Percentiles rank a stretch among this genome's conserved stretches.
Evolutionary conservation across 75 land plant species (phyloP).

Genomic region (Chamaecyparis obtusa): DNA sequence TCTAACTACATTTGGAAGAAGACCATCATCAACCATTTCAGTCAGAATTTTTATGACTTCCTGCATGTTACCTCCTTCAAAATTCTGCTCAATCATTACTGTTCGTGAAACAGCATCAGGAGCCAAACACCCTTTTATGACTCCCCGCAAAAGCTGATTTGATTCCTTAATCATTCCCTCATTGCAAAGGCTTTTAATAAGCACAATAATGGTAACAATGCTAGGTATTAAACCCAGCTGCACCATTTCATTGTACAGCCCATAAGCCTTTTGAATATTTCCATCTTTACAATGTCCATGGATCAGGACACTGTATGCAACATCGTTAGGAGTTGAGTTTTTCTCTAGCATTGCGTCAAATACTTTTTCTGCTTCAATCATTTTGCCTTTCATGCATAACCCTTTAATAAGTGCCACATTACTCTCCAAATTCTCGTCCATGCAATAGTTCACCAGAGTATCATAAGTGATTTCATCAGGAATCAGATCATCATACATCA

Average conservation of each 20-base stretch:
- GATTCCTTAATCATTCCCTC: slow-evolving; percentile 44
- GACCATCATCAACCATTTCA: slow-evolving; percentile 68
- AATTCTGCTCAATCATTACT: slow-evolving; percentile 43
- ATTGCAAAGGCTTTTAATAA: slow-evolving; percentile 42
- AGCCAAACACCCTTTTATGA: slow-evolving; percentile 31
- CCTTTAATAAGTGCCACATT: slow-evolving; percentile 59
- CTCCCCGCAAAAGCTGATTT: slow-evolving; percentile 23
- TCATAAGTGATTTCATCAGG: slow-evolving; percentile 63
- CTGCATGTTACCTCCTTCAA: slow-evolving; percentile 64
- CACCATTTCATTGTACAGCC: slow-evolving; percentile 50
- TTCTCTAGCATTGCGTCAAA: slow-evolving; percentile 47
- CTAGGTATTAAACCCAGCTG: slow-evolving; percentile 49
- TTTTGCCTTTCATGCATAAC: slow-evolving; percentile 71
- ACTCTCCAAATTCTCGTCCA: slow-evolving; percentile 35
- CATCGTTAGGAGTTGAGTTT: slow-evolving; percentile 38
- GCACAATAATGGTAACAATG: slow-evolving; percentile 33
- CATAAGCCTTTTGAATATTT: slow-evolving; percentile 34
- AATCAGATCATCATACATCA: slow-evolving; percentile 45
- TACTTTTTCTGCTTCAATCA: slow-evolving; percentile 68
- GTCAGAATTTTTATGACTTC: slow-evolving; percentile 40
- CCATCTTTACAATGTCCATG: slow-evolving; percentile 69
- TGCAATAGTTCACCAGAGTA: slow-evolving; percentile 46
- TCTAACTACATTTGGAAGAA: slow-evolving; percentile 41
- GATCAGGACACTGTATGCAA: slow-evolving; percentile 59
- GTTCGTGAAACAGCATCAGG: slow-evolving; percentile 52